Conservation (phyloP, 129 eudicot species). For the Dittrichia graveolens region DNA sequence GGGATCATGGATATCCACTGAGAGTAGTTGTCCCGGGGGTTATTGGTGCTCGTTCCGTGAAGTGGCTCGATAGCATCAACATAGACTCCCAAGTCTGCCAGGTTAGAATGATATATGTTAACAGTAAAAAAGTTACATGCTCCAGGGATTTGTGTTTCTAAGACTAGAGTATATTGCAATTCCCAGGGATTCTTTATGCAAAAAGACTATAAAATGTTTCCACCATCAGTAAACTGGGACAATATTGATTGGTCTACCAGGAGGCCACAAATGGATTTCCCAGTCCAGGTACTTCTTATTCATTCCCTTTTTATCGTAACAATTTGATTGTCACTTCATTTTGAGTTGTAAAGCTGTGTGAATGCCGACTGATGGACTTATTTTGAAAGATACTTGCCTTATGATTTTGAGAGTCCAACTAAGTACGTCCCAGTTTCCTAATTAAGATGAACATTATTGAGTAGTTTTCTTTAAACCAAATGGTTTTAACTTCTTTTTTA, state of each 20-base stretch:
- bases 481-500: background rate
- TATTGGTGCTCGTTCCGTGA: slow-evolving; percentile 98
- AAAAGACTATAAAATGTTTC: slow-evolving; percentile 96
- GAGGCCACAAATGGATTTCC: slow-evolving; percentile 93
- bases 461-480: too few relatives aligned
- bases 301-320: background rate
- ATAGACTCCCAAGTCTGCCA: slow-evolving; percentile 87
- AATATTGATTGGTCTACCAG: slow-evolving; percentile 94
- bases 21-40: slow-evolving; percentile 98
- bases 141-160: background rate
- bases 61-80: slow-evolving; percentile 91
- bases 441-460: too few relatives aligned
- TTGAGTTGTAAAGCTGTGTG: background rate
- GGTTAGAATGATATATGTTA: slow-evolving; percentile 44
- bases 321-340: background rate
- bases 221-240: slow-evolving; percentile 96
- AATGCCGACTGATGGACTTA: background rate
- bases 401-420: background rate
- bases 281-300: slow-evolving; percentile 69
- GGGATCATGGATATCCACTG: slow-evolving; percentile 99
- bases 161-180: slow-evolving; percentile 25
- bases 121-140: background rate
- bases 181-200: slow-evolving; percentile 96
- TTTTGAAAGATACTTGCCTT: background rate
- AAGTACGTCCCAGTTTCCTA: too few relatives aligned